These are phyloP conservation scores for Nemania serpens DNA, from an alignment of 2,329 filamentous ascomycete genomes.

Conservation along the genomic window DNA sequence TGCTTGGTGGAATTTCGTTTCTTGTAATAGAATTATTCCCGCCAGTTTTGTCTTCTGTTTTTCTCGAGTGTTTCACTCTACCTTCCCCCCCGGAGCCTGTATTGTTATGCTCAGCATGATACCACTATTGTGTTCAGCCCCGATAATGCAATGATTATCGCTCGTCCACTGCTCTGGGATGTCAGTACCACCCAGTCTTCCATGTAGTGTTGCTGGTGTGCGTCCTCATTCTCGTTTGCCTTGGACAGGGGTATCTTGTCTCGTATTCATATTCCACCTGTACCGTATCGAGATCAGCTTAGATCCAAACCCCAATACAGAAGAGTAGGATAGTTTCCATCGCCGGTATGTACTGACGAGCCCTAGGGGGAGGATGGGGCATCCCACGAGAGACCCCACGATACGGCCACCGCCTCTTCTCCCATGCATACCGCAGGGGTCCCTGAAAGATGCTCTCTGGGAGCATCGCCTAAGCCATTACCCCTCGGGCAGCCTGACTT, in stretches of 20 bases:
- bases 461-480: not conserved
- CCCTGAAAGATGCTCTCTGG: not conserved
- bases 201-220: not conserved
- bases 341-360: no score
- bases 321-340: no score
- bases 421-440: slow-evolving; percentile 9
- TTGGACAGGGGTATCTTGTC: no score
- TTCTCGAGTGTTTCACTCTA: not conserved
- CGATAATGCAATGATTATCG: not conserved
- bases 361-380: no score
- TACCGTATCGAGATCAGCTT: no score
- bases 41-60: not conserved
- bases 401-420: not conserved
- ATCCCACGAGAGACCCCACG: not conserved
- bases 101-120: not conserved
- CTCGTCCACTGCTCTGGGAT: not conserved
- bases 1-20: not conserved
- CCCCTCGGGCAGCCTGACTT: slow-evolving; percentile 2
- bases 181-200: not conserved
- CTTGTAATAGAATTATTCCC: not conserved
- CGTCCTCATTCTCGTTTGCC: not conserved
- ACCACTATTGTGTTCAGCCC: not conserved
- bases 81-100: not conserved
- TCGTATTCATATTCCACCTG: no score
- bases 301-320: no score